Conservation (phyloP, 176 grass and related monocot species). For the Musa itinerans region DNA sequence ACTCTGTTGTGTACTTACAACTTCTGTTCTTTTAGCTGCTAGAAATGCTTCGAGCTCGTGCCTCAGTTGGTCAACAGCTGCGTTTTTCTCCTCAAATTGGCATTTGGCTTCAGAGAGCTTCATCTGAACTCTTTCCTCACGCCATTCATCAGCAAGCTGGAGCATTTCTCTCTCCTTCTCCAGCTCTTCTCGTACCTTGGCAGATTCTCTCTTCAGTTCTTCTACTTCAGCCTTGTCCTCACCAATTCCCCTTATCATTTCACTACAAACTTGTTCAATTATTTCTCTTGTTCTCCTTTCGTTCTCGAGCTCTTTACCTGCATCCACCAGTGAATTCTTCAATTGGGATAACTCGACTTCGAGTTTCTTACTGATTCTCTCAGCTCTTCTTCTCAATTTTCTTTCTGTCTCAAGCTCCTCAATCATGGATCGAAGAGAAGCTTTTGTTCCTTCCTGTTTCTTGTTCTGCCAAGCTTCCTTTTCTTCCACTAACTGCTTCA, state of each 20-base stretch:
- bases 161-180: conserved; percentile 72
- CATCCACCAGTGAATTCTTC: conserved; percentile 23
- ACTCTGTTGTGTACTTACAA: not conserved
- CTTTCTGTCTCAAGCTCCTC: conserved; percentile 55
- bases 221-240: conserved; percentile 50
- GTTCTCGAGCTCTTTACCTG: conserved; percentile 43
- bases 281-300: conserved; percentile 49
- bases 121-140: conserved; percentile 79
- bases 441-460: conserved; percentile 47
- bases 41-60: conserved; percentile 19
- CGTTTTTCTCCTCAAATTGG: conserved; percentile 75
- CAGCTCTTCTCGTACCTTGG: conserved; percentile 36
- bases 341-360: conserved; percentile 34
- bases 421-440: conserved; percentile 20
- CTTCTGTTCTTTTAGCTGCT: conserved; percentile 1
- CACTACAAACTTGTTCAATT: conserved; percentile 46
- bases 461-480: conserved; percentile 31
- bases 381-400: conserved; percentile 35
- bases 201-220: conserved; percentile 39
- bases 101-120: conserved; percentile 59
- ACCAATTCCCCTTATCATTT: conserved; percentile 36
- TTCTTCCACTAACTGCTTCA: conserved; percentile 27
- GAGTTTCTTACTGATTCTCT: conserved; percentile 50
- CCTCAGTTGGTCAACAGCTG: conserved; percentile 4
- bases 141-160: conserved; percentile 55